These are phyloP conservation scores for Xylariales sp. DNA, from an alignment of 2,329 filamentous ascomycete species.

Conservation along the genomic window DNA sequence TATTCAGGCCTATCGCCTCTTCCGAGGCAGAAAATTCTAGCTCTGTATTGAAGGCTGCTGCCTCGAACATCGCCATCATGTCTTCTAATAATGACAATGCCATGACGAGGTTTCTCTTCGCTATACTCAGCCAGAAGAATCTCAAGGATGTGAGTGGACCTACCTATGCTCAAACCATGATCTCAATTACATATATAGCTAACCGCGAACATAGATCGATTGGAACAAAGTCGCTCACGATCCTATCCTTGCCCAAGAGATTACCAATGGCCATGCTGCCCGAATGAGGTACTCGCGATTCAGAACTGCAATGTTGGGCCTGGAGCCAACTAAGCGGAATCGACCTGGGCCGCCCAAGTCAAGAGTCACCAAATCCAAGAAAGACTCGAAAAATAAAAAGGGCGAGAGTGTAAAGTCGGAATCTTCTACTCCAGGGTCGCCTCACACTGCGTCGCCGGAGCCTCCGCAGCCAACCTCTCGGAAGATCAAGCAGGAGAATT, in stretches of 20 bases:
- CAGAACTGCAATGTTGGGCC: slow-evolving; percentile 58
- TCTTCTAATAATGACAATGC: slow-evolving; percentile 66
- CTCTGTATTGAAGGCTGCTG: slow-evolving; percentile 26
- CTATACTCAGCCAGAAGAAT: slow-evolving; percentile 69
- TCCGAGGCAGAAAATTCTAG: slow-evolving; percentile 24
- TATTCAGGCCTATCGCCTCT: slow-evolving; percentile 43
- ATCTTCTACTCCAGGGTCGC: slow-evolving; percentile 38
- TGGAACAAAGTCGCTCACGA: slow-evolving; percentile 68
- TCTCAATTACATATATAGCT: slow-evolving; percentile 27
- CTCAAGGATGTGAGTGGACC: slow-evolving; percentile 67
- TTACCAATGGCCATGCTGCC: slow-evolving; percentile 70
- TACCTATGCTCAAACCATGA: background rate
- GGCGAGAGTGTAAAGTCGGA: slow-evolving; percentile 57
- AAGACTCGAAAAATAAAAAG: slow-evolving; percentile 54
- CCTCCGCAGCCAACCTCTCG: slow-evolving; percentile 34
- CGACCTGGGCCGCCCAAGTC: slow-evolving; percentile 55
- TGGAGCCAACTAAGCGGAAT: slow-evolving; percentile 61
- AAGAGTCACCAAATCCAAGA: slow-evolving; percentile 60
- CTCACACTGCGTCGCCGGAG: slow-evolving; percentile 37
- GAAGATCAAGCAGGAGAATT: slow-evolving; percentile 55
- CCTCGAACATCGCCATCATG: slow-evolving; percentile 54
- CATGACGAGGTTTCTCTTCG: slow-evolving; percentile 69
- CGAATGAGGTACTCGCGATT: slow-evolving; percentile 71
- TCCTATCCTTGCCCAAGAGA: slow-evolving; percentile 64
- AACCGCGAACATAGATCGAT: slow-evolving; percentile 61